phyloP scores from a whole-genome alignment of 306 rosid genomes.

The Inga leiocalycina region DNA sequence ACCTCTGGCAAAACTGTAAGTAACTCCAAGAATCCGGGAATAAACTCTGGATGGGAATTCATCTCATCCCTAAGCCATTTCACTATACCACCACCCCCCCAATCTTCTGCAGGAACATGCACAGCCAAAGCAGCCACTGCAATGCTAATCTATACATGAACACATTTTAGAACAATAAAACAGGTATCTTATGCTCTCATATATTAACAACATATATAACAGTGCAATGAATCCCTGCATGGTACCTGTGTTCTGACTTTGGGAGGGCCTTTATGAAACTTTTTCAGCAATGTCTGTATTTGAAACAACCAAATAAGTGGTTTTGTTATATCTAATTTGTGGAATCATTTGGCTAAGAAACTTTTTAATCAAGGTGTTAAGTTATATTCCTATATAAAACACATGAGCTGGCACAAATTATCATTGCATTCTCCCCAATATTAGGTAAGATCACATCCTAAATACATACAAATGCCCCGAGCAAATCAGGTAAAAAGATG shows the following conservation, averaged over 20 bases:
- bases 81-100: constrained; percentile 99
- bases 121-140: constrained; percentile 99
- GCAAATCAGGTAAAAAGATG: background rate
- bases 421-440: background rate
- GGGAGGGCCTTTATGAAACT: constrained; percentile 93
- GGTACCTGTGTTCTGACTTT: constrained; percentile 98
- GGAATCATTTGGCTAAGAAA: background rate
- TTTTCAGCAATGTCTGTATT: constrained; percentile 84
- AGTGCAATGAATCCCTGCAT: constrained; percentile 24
- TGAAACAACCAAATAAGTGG: constrained; percentile 38
- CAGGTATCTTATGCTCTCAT: constrained; percentile 11
- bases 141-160: constrained; percentile 83
- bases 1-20: constrained; percentile 99
- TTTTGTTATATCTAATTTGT: background rate
- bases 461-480: constrained; percentile 20
- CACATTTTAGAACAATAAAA: constrained; percentile 38
- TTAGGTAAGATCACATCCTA: background rate
- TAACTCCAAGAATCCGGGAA: constrained; percentile 98
- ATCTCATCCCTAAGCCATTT: constrained; percentile 98
- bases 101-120: constrained; percentile 93
- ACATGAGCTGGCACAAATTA: constrained; percentile 3
- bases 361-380: background rate
- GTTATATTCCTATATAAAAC: constrained; percentile 12
- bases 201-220: constrained; percentile 16
- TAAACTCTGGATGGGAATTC: constrained; percentile 91